These are phyloP conservation scores for Diutina rugosa DNA, from an alignment of 1,139 yeast species.

Conservation along the genomic window DNA sequence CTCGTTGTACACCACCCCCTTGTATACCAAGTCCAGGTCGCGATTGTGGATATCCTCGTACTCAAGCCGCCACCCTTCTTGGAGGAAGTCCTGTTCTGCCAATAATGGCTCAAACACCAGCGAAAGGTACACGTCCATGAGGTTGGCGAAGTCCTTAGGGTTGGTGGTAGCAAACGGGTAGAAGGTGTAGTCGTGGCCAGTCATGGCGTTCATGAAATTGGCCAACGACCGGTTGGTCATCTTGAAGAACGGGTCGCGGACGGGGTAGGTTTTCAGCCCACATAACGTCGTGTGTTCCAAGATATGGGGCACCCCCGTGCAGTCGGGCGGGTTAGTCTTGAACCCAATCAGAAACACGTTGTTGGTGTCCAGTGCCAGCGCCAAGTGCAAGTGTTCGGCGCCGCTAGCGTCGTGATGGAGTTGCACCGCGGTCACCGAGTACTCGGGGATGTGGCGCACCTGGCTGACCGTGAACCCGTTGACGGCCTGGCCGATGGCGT, in stretches of 20 bases:
- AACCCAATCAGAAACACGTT: constrained; percentile 85
- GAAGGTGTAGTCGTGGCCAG: constrained; percentile 91
- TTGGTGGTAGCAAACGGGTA: constrained; percentile 96
- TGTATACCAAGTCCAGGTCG: constrained; percentile 51
- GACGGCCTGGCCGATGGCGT: constrained; percentile 48
- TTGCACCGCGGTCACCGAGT: not conserved
- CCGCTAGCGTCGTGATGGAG: constrained; percentile 36
- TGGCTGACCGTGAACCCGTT: constrained; percentile 56
- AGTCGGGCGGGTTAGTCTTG: constrained; percentile 88
- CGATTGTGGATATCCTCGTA: constrained; percentile 48
- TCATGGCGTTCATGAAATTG: constrained; percentile 98
- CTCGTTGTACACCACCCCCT: constrained; percentile 96
- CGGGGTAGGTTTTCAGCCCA: constrained; percentile 85
- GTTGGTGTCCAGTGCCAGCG: constrained; percentile 58
- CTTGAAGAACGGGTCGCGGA: constrained; percentile 93
- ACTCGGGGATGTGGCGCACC: constrained; percentile 65
- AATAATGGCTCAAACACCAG: constrained; percentile 77
- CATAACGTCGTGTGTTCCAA: constrained; percentile 91
- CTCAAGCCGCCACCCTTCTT: constrained; percentile 98
- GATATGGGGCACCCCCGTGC: constrained; percentile 92
- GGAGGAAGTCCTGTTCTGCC: constrained; percentile 70
- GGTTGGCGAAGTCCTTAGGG: constrained; percentile 61
- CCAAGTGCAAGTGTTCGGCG: constrained; percentile 75
- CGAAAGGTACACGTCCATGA: constrained; percentile 81
- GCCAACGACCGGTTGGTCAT: constrained; percentile 83